A percentile compares a stretch with the other conserved stretches of the same genome.
phyloP scores from a whole-genome alignment of 805 yeast species.

The Kuraishia hungarica region DNA sequence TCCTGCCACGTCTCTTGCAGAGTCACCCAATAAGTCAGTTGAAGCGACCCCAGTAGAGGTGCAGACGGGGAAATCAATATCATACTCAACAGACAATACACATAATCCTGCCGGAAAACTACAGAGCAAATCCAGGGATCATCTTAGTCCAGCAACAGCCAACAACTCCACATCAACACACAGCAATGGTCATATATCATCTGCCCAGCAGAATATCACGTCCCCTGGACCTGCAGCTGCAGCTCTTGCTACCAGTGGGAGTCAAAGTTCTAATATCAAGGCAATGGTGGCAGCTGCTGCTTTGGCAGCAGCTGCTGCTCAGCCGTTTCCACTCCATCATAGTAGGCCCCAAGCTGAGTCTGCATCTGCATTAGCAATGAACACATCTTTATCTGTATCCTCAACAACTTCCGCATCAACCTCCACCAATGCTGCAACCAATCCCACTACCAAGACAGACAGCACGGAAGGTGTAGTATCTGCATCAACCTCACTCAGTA shows the following conservation, averaged over 20 bases:
- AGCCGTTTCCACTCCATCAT: constrained; percentile 47
- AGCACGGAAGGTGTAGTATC: too few relatives aligned
- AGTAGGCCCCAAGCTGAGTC: background rate
- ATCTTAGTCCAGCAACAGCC: background rate
- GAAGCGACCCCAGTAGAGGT: constrained; percentile 1
- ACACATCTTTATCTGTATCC: background rate
- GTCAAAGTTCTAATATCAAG: constrained; percentile 23
- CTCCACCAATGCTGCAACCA: constrained; percentile 19
- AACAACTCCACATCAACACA: background rate
- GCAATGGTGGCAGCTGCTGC: constrained; percentile 80
- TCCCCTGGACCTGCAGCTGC: constrained; percentile 29
- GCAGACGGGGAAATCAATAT: background rate
- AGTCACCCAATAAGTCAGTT: constrained; percentile 4
- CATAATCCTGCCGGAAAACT: background rate
- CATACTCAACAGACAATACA: background rate
- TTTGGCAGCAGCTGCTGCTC: constrained; percentile 71
- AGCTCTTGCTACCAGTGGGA: constrained; percentile 21
- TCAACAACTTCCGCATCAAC: constrained; percentile 6
- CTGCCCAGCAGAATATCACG: constrained; percentile 14
- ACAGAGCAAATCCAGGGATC: background rate
- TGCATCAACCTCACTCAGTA: too few relatives aligned
- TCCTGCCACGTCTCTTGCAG: background rate
- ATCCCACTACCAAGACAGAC: too few relatives aligned
- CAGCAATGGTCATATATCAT: background rate
- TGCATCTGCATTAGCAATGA: background rate